phyloP scores from a whole-genome alignment of 1,284 basidiomycete species.

The Violaceomyces palustris region DNA sequence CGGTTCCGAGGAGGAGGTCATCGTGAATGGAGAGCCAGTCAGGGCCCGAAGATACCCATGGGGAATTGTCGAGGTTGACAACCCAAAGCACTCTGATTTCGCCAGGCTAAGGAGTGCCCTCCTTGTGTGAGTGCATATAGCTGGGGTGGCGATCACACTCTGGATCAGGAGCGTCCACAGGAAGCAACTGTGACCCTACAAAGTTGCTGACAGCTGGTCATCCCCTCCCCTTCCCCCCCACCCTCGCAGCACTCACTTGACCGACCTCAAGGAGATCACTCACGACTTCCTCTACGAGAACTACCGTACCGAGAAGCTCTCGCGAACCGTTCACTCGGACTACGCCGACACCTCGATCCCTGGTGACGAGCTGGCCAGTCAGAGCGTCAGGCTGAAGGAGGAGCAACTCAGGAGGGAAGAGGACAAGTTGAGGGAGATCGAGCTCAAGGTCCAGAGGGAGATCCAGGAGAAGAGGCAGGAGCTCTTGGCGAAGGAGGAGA shows the following conservation, averaged over 20 bases:
- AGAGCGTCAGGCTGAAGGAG: conserved; percentile 94
- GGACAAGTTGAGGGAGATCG: conserved; percentile 84
- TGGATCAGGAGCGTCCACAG: too few species aligned
- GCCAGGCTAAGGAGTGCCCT: conserved; percentile 82
- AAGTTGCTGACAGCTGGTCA: background rate
- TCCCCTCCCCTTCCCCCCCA: background rate
- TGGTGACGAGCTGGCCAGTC: conserved; percentile 89
- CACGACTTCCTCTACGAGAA: conserved; percentile 87
- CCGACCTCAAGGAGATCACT: conserved; percentile 81
- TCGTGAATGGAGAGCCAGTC: conserved; percentile 82
- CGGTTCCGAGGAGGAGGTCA: conserved; percentile 93
- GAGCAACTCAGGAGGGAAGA: conserved; percentile 90
- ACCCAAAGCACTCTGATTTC: conserved; percentile 97
- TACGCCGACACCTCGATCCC: conserved; percentile 46
- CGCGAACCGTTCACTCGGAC: conserved; percentile 81
- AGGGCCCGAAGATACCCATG: conserved; percentile 92
- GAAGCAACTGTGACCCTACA: too few species aligned
- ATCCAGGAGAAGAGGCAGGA: conserved; percentile 99
- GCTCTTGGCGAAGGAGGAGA: conserved; percentile 59
- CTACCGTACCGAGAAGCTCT: conserved; percentile 97
- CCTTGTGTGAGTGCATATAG: conserved; percentile 61
- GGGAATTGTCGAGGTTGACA: conserved; percentile 98
- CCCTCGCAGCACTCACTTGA: conserved; percentile 89
- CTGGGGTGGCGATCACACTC: too few species aligned
- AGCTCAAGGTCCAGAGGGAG: conserved; percentile 95